phyloP scores from a whole-genome alignment of 305 asterid species.

The Fraxinus floribunda region DNA sequence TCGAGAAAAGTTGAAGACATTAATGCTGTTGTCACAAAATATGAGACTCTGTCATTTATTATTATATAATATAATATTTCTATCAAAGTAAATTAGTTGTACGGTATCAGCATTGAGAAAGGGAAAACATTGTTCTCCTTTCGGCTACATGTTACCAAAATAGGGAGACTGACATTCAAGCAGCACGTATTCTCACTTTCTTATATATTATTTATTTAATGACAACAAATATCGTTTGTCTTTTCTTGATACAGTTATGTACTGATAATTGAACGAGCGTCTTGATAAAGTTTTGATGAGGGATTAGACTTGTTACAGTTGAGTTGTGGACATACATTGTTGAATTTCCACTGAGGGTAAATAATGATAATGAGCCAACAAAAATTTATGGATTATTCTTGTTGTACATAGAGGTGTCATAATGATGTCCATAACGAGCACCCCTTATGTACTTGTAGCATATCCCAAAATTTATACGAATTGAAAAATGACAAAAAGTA shows the following conservation, averaged over 20 bases:
- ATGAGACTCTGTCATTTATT: slow-evolving; percentile 12
- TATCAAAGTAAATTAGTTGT: slow-evolving; percentile 24
- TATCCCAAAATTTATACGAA: too few relatives aligned
- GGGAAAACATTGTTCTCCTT: slow-evolving; percentile 30
- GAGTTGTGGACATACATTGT: background rate
- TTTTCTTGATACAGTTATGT: background rate
- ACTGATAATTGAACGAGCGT: background rate
- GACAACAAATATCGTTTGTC: background rate
- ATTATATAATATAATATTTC: background rate
- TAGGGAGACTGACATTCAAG: slow-evolving; percentile 34
- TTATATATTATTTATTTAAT: background rate
- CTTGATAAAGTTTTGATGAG: background rate
- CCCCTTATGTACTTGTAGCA: too few relatives aligned
- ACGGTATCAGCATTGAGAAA: slow-evolving; percentile 47
- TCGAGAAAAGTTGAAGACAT: slow-evolving; percentile 21
- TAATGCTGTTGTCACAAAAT: slow-evolving; percentile 18
- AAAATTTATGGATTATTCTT: too few relatives aligned
- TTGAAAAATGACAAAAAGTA: background rate
- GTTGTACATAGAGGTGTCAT: too few relatives aligned
- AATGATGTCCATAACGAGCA: too few relatives aligned
- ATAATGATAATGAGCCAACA: too few relatives aligned
- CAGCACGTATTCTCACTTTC: background rate
- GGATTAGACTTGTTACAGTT: background rate
- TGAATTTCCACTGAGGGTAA: background rate
- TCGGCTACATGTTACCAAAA: slow-evolving; percentile 49